Evolutionary conservation across 2,329 filamentous ascomycete genomes (phyloP).

Genomic region (Hymenotorrendiella dingleyae): DNA sequence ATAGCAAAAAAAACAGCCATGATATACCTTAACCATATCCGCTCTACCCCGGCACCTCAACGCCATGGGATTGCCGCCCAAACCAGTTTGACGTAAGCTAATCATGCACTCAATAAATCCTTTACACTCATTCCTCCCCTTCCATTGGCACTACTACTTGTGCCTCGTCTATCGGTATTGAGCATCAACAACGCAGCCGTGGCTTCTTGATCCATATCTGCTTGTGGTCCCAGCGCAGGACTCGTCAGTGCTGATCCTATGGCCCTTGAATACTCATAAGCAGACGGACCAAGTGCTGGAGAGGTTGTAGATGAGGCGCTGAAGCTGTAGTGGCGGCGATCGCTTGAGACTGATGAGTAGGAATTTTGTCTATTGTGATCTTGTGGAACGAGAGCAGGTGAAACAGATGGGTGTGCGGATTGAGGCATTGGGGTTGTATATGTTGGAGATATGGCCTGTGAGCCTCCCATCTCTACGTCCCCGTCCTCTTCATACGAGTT

Average conservation of each 20-base stretch:
- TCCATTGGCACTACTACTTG: constrained; percentile 25
- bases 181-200: constrained; percentile 85
- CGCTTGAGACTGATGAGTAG: constrained; percentile 43
- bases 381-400: constrained; percentile 44
- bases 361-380: constrained; percentile 45
- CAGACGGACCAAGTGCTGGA: constrained; percentile 50
- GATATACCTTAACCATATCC: too few species aligned
- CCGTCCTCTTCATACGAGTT: constrained; percentile 40
- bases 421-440: constrained; percentile 31
- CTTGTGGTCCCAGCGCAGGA: constrained; percentile 49
- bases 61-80: not conserved
- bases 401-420: constrained; percentile 42
- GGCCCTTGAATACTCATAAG: constrained; percentile 37
- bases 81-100: not conserved
- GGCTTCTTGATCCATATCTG: constrained; percentile 56
- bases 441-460: constrained; percentile 43
- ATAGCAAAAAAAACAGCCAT: too few species aligned
- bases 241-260: constrained; percentile 51
- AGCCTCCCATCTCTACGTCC: constrained; percentile 57
- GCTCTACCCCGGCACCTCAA: too few species aligned
- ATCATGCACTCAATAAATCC: constrained; percentile 45
- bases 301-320: constrained; percentile 45
- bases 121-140: constrained; percentile 48
- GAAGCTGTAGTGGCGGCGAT: constrained; percentile 46
- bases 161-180: constrained; percentile 60